Evolutionary conservation across 495 filamentous ascomycete genomes (phyloP).

Genomic region (Penicillium turbatum): DNA sequence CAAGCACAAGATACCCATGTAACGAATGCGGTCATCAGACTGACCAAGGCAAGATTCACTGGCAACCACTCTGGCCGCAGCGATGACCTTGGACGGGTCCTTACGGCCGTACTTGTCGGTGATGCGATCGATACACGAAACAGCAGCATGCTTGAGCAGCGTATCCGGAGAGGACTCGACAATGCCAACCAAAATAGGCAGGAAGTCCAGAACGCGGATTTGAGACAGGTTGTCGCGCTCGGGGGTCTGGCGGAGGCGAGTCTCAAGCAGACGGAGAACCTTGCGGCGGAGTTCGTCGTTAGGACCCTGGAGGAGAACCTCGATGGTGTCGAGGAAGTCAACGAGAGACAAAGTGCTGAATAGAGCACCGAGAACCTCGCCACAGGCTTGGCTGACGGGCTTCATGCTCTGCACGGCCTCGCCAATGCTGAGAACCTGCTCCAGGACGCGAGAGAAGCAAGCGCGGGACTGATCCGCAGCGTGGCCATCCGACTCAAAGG

Average conservation of each 20-base stretch:
- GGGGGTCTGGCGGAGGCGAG: constrained; percentile 64
- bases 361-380: constrained; percentile 65
- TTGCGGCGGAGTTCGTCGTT: constrained; percentile 70
- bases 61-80: constrained; percentile 69
- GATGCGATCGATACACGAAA: constrained; percentile 85
- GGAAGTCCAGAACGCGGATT: constrained; percentile 66
- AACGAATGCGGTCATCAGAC: constrained; percentile 63
- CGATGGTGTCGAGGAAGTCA: constrained; percentile 81
- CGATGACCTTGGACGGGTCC: constrained; percentile 60
- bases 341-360: constrained; percentile 74
- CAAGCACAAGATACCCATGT: constrained; percentile 81
- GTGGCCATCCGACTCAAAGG: constrained; percentile 35
- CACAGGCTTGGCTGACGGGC: constrained; percentile 57
- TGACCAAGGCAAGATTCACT: constrained; percentile 69
- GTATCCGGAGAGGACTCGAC: constrained; percentile 66
- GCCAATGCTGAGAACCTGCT: constrained; percentile 58
- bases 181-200: constrained; percentile 69
- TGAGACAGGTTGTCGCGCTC: constrained; percentile 62
- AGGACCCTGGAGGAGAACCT: constrained; percentile 66
- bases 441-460: constrained; percentile 67
- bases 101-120: constrained; percentile 89
- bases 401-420: constrained; percentile 57
- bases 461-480: constrained; percentile 57
- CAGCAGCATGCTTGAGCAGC: constrained; percentile 71
- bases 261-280: constrained; percentile 72